Conservation (phyloP, 768 basidiomycete genomes). For the Lactarius deliciosus region DNA sequence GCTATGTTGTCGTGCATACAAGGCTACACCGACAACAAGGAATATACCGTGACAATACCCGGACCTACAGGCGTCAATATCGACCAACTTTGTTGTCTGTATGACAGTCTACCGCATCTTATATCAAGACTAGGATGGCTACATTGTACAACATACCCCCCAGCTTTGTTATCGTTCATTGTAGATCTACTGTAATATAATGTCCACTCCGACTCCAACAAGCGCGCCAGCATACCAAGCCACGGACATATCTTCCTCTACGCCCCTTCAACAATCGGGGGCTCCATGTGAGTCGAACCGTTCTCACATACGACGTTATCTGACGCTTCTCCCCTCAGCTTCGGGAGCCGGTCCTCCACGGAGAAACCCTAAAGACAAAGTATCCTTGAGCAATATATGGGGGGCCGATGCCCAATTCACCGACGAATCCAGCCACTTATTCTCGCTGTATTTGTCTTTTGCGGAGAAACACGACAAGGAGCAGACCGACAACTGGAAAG, state of each 20-base stretch:
- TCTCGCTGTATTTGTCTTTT: slow-evolving; percentile 19
- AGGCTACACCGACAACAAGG: no score
- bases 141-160: neutral
- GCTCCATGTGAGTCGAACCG: neutral
- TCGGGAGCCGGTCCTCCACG: neutral
- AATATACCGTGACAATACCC: neutral
- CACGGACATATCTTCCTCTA: neutral
- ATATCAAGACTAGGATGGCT: neutral
- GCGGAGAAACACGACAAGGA: slow-evolving; percentile 14
- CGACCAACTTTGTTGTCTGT: neutral
- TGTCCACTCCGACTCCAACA: neutral
- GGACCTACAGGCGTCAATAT: neutral
- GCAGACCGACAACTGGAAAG: slow-evolving; percentile 12
- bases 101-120: neutral
- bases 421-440: slow-evolving; percentile 17
- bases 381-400: neutral
- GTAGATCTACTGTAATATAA: neutral
- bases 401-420: neutral
- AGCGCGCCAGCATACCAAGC: neutral
- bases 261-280: neutral
- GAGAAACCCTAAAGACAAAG: neutral
- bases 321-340: neutral
- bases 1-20: neutral
- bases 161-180: neutral
- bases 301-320: neutral